Conservation (phyloP, 345 rosid species). For the Moricandia arvensis region DNA sequence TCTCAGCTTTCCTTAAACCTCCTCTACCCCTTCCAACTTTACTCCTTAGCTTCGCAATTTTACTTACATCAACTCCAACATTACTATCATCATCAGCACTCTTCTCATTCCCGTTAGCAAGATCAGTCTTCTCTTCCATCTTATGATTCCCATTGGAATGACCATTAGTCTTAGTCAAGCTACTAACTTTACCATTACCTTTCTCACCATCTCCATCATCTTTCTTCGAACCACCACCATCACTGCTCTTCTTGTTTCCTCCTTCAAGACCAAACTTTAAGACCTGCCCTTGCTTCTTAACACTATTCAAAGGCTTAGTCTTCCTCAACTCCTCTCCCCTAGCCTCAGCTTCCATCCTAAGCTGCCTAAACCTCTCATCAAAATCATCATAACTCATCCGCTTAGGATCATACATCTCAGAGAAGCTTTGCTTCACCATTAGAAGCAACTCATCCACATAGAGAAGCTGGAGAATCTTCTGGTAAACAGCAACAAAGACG, state of each 20-base stretch:
- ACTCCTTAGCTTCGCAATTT: constrained; percentile 79
- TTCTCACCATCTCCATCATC: constrained; percentile 41
- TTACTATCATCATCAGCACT: constrained; percentile 18
- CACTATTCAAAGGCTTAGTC: constrained; percentile 53
- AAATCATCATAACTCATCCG: constrained; percentile 60
- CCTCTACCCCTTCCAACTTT: constrained; percentile 63
- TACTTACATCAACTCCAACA: constrained; percentile 75
- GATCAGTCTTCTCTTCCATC: constrained; percentile 41
- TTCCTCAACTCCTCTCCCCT: constrained; percentile 82
- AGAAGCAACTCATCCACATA: constrained; percentile 91
- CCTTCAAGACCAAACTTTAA: constrained; percentile 37
- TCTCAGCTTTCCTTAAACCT: constrained; percentile 67
- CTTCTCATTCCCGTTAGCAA: constrained; percentile 79
- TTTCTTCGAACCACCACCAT: constrained; percentile 37
- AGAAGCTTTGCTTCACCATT: constrained; percentile 67
- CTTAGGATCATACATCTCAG: constrained; percentile 77
- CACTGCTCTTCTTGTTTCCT: constrained; percentile 53
- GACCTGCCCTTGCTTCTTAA: constrained; percentile 60
- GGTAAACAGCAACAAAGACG: constrained; percentile 95
- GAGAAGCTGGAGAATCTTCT: constrained; percentile 78
- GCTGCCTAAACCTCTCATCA: constrained; percentile 85
- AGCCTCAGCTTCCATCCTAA: constrained; percentile 90
- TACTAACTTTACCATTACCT: constrained; percentile 33
- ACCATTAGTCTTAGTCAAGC: constrained; percentile 49
- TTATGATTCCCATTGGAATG: constrained; percentile 39